A percentile compares a stretch with the other conserved stretches of the same genome.
Conservation (phyloP, 495 filamentous ascomycete genomes). For the Penicillium nucicola region DNA sequence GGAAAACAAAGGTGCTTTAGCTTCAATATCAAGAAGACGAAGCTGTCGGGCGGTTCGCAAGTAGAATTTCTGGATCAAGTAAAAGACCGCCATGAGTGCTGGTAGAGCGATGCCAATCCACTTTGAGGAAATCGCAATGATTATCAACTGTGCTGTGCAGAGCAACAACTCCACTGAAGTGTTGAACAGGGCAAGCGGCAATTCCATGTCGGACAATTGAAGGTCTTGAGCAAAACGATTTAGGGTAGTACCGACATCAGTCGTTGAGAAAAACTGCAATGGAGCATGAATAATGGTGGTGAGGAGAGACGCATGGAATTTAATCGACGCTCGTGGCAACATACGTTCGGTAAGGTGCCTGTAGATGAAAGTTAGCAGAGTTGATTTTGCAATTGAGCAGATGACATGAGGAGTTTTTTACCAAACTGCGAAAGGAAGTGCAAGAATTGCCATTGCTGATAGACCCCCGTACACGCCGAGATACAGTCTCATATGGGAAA, state of each 20-base stretch:
- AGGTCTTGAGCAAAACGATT: not conserved
- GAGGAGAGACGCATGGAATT: not conserved
- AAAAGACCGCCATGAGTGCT: conserved; percentile 41
- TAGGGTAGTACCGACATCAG: not conserved
- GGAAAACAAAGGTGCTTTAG: conserved; percentile 48
- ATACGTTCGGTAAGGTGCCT: not conserved
- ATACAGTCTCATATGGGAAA: not conserved
- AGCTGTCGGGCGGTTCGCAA: conserved; percentile 60
- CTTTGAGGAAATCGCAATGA: not conserved
- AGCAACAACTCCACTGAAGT: not conserved
- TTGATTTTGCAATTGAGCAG: not conserved
- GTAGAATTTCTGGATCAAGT: conserved; percentile 47
- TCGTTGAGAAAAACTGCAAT: not conserved
- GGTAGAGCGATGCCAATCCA: conserved; percentile 11
- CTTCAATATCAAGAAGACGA: conserved; percentile 56
- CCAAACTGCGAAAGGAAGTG: not conserved
- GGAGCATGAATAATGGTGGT: not conserved
- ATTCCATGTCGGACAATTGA: not conserved
- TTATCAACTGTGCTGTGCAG: not conserved
- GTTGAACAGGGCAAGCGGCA: not conserved
- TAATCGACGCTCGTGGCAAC: not conserved
- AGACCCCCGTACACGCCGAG: not conserved
- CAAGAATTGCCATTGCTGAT: not conserved
- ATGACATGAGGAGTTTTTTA: not conserved
- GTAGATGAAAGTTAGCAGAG: not conserved